Conservation (phyloP, 176 grass and related monocot genomes). For the Musa troglodytarum region DNA sequence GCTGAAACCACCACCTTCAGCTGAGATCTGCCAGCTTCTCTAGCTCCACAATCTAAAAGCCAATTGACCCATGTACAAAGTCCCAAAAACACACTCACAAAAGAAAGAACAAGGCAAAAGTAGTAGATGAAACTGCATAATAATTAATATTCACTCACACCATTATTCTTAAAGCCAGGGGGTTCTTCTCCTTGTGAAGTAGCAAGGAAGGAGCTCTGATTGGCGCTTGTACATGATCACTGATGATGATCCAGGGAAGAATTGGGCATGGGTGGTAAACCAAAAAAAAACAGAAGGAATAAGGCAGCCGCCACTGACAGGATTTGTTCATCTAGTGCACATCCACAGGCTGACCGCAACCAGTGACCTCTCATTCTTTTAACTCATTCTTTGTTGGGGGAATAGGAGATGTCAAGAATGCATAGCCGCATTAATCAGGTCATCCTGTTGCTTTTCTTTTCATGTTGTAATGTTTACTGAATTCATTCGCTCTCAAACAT, state of each 20-base stretch:
- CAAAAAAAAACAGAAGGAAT: neutral
- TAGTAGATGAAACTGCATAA: neutral
- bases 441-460: too few species aligned
- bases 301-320: neutral
- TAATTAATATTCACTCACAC: neutral
- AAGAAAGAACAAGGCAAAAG: neutral
- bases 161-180: neutral
- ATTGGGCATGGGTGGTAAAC: neutral
- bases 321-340: neutral
- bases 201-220: neutral
- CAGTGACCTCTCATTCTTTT: neutral
- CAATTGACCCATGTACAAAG: constrained; percentile 3
- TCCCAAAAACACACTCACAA: neutral
- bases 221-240: neutral
- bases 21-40: constrained; percentile 58
- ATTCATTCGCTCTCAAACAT: too few species aligned
- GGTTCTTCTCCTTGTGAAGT: neutral
- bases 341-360: neutral
- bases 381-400: neutral
- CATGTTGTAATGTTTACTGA: too few species aligned
- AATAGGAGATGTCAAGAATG: neutral
- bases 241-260: neutral
- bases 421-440: neutral
- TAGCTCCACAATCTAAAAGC: neutral
- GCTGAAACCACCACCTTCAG: constrained; percentile 47